Base-by-base conservation (phyloP, 1,284 basidiomycete genomes). In the Melampsora americana region DNA sequence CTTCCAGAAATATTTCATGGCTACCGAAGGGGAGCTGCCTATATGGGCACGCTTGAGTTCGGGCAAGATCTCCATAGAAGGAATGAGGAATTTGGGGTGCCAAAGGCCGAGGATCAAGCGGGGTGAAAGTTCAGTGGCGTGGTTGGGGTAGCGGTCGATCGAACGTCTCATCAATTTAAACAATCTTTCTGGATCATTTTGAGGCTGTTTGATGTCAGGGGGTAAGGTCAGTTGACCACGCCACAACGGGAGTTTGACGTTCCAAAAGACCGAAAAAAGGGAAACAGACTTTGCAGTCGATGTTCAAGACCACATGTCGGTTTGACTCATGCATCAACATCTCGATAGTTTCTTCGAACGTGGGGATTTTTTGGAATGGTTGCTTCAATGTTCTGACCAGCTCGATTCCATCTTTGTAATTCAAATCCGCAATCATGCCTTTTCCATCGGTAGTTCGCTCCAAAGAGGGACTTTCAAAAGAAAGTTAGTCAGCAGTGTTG, bases 1-100 rank as follows among this genome's bases (percentile, higher is more conserved):
- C 20, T 90, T 84, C 92, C 93, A 99, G 81, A 99, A 99, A 85
- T 92, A 95, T 81, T 89, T 86, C 78, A 90, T 86, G 42, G 93
- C 92, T 78, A 92, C 48, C 1, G 46, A 65, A 7, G 82, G 81
- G 7, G 84, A 91, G 77, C 87, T 84, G 28, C 93, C 93, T 80
- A 98, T 97, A 82, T 93, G 90, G 72, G 91, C 92, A 59, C 92
- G 88, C 70, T 88, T 88, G 83, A 93, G 90, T 81, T 92, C 91
- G 12, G 93, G 92, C 44, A 99, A 85, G 77, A 89, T 85, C 46
- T 84, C 83, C 82, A 90, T 89, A 2, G 95, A 95, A 28, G 89
- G 88, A 26, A 84, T 85, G 70, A 98, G 84, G 85, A 96, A 98
- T 78, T 90, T 88, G 23, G 95, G 93, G 84, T 99, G 95, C 93